phyloP scores from a whole-genome alignment of 805 yeast genomes.

The Blastobotrys chiropterorum region DNA sequence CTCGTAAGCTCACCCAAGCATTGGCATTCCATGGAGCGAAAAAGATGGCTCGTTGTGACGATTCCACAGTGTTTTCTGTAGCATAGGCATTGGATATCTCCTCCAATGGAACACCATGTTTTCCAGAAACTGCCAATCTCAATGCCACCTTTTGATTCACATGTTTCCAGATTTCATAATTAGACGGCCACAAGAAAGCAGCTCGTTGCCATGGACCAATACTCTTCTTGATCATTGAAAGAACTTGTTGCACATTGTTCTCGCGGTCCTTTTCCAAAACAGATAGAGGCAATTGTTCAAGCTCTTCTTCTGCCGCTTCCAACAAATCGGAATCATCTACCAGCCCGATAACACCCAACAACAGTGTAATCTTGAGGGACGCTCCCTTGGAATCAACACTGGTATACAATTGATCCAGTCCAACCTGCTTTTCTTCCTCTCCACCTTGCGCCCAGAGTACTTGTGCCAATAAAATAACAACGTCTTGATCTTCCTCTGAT shows the following conservation, averaged over 20 bases:
- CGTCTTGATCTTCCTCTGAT: conserved; percentile 53
- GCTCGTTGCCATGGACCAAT: conserved; percentile 57
- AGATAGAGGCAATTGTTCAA: conserved; percentile 43
- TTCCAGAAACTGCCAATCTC: conserved; percentile 44
- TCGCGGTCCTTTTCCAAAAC: conserved; percentile 46
- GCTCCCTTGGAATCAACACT: conserved; percentile 60
- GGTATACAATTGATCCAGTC: conserved; percentile 72
- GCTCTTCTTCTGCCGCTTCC: conserved; percentile 61
- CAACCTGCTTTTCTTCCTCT: conserved; percentile 74
- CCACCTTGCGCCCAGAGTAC: conserved; percentile 71
- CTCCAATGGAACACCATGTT: conserved; percentile 40
- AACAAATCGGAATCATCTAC: conserved; percentile 52
- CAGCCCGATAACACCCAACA: conserved; percentile 73
- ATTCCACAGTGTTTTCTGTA: conserved; percentile 38
- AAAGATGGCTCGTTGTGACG: conserved; percentile 62
- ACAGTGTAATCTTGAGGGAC: conserved; percentile 58
- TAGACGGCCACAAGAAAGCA: conserved; percentile 70
- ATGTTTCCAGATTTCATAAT: conserved; percentile 62
- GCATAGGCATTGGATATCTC: conserved; percentile 49
- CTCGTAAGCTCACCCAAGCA: conserved; percentile 27
- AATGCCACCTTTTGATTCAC: conserved; percentile 52
- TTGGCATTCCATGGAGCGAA: conserved; percentile 47
- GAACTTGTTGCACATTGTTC: conserved; percentile 52
- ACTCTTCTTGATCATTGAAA: conserved; percentile 45
- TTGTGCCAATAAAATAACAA: conserved; percentile 71